Evolutionary conservation across 306 rosid species (phyloP).

Genomic region (Medicago arabica): DNA sequence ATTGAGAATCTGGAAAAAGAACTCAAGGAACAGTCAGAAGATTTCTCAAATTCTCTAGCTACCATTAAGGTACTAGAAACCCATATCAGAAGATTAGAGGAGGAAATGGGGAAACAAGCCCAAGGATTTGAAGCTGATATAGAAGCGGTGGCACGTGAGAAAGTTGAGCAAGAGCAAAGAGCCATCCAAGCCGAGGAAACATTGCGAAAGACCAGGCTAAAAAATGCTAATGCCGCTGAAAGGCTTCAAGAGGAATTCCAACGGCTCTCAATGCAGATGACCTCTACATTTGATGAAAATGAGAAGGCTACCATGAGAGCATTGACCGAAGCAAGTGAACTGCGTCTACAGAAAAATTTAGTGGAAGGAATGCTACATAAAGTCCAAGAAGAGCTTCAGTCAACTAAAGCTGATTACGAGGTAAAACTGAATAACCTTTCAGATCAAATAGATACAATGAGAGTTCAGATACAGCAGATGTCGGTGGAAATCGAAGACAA

Average conservation of each 20-base stretch:
- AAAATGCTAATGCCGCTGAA: constrained; percentile 80
- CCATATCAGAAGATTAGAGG: constrained; percentile 69
- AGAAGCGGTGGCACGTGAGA: constrained; percentile 63
- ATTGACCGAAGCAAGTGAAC: constrained; percentile 68
- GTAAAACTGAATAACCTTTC: constrained; percentile 60
- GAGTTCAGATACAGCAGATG: constrained; percentile 58
- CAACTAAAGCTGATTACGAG: constrained; percentile 54
- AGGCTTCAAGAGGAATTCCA: constrained; percentile 90
- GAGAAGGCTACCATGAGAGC: constrained; percentile 87
- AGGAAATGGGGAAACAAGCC: constrained; percentile 73
- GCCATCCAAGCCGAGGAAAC: constrained; percentile 91
- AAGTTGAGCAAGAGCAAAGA: constrained; percentile 89
- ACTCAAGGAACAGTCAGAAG: constrained; percentile 74
- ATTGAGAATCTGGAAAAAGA: constrained; percentile 70
- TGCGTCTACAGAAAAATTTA: constrained; percentile 60
- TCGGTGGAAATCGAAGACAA: constrained; percentile 64
- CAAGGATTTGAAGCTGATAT: constrained; percentile 76
- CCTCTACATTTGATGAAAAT: constrained; percentile 81
- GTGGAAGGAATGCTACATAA: constrained; percentile 67
- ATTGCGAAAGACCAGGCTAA: constrained; percentile 69
- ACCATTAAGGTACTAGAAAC: constrained; percentile 74
- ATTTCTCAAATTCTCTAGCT: constrained; percentile 68
- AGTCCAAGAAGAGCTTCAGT: constrained; percentile 64
- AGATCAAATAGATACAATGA: constrained; percentile 55
- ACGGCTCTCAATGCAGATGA: constrained; percentile 80